Conservation (phyloP, 805 yeast genomes). For the Brettanomyces custersianus region DNA sequence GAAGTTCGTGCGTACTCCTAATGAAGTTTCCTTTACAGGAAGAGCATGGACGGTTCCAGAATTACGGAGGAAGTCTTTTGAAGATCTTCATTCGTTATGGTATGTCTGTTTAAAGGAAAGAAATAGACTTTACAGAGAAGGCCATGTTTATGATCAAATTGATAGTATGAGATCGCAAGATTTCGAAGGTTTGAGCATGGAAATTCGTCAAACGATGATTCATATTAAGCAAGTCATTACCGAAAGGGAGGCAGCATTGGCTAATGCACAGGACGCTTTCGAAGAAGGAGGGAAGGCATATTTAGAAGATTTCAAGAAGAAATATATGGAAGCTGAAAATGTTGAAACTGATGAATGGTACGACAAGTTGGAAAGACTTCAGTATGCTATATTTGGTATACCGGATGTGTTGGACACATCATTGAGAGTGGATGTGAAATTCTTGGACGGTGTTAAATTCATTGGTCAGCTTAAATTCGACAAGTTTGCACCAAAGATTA, state of each 20-base stretch:
- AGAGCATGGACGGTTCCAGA: conserved; percentile 86
- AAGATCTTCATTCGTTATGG: conserved; percentile 90
- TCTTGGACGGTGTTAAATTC: conserved; percentile 57
- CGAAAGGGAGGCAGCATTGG: conserved; percentile 72
- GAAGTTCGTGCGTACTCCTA: conserved; percentile 49
- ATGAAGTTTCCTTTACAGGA: conserved; percentile 45
- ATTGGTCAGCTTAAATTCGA: conserved; percentile 62
- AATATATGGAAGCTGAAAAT: conserved; percentile 47
- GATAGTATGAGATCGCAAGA: conserved; percentile 18
- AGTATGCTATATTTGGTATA: conserved; percentile 78
- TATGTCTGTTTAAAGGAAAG: conserved; percentile 77
- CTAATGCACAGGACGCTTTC: conserved; percentile 43
- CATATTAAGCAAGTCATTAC: conserved; percentile 78
- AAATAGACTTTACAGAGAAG: conserved; percentile 70
- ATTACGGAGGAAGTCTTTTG: conserved; percentile 82
- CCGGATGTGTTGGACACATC: conserved; percentile 56
- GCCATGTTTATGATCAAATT: conserved; percentile 42
- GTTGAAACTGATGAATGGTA: conserved; percentile 50
- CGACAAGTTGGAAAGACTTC: conserved; percentile 69
- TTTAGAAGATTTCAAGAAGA: conserved; percentile 45
- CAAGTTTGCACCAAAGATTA: conserved; percentile 31
- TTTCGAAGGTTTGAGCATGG: conserved; percentile 23
- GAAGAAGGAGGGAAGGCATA: conserved; percentile 36
- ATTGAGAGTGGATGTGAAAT: conserved; percentile 47
- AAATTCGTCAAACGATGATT: conserved; percentile 57